Evolutionary conservation across 306 rosid genomes (phyloP).

Genomic region (Datisca glomerata): DNA sequence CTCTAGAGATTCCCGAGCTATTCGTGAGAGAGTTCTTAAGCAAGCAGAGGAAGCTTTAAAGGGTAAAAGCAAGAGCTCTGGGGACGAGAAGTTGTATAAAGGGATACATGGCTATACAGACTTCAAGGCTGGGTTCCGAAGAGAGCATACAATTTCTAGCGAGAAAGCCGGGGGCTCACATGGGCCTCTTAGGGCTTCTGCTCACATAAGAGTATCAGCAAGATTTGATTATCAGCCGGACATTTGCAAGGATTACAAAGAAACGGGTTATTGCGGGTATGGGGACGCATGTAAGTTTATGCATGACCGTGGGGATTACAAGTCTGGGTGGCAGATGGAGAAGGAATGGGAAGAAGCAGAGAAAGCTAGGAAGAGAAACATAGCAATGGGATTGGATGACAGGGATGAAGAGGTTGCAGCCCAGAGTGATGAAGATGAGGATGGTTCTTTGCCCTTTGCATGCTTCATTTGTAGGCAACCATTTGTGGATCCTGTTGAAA

Average conservation of each 20-base stretch:
- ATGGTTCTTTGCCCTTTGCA: slow-evolving; percentile 54
- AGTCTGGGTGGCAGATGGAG: slow-evolving; percentile 89
- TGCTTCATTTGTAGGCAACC: slow-evolving; percentile 76
- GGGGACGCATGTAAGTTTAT: slow-evolving; percentile 79
- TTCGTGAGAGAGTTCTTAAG: slow-evolving; percentile 70
- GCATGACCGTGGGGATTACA: slow-evolving; percentile 97
- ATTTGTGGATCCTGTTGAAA: slow-evolving; percentile 69
- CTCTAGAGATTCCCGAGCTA: slow-evolving; percentile 61
- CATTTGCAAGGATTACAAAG: slow-evolving; percentile 83
- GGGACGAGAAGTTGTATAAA: slow-evolving; percentile 47
- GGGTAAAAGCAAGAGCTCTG: slow-evolving; percentile 30
- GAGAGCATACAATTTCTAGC: slow-evolving; percentile 72
- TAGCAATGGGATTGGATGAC: slow-evolving; percentile 43
- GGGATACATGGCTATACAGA: slow-evolving; percentile 59
- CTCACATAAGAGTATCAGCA: slow-evolving; percentile 74
- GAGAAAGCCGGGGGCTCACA: slow-evolving; percentile 85
- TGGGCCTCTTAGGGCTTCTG: slow-evolving; percentile 87
- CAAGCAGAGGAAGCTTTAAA: slow-evolving; percentile 49
- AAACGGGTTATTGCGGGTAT: slow-evolving; percentile 78
- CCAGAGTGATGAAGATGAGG: slow-evolving; percentile 24
- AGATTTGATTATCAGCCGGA: slow-evolving; percentile 92
- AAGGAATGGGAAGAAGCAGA: slow-evolving; percentile 90
- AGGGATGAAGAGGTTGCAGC: slow-evolving; percentile 27
- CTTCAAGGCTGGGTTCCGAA: slow-evolving; percentile 69
- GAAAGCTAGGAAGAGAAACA: slow-evolving; percentile 65